Evolutionary conservation across 257 asterid genomes (phyloP).

Genomic region (Marsdenia floribunda): DNA sequence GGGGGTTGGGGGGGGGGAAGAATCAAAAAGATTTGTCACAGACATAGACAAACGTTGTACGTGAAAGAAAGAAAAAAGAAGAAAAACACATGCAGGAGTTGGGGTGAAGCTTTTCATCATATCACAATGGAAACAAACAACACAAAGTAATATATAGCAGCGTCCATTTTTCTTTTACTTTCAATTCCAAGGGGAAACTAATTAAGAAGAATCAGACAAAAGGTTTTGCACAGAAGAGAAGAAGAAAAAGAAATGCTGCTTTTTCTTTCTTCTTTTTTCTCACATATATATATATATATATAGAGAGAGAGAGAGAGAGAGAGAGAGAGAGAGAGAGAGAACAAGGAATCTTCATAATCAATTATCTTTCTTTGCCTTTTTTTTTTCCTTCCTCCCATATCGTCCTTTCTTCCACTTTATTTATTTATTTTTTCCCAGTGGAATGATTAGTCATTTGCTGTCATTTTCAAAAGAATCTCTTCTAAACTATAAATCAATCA

Average conservation of each 20-base stretch:
- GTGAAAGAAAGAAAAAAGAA: not conserved
- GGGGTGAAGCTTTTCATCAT: slow-evolving; percentile 13
- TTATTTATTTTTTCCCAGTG: slow-evolving; percentile 23
- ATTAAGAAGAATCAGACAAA: slow-evolving; percentile 24
- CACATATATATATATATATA: no score
- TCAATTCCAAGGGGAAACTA: not conserved
- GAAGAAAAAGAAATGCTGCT: slow-evolving; percentile 2
- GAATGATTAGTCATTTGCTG: slow-evolving; percentile 31
- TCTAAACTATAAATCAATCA: not conserved
- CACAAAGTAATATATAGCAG: not conserved
- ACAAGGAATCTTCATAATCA: slow-evolving; percentile 30
- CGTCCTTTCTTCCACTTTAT: slow-evolving; percentile 21
- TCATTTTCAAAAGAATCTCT: slow-evolving; percentile 19
- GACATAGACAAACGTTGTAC: slow-evolving; percentile 8
- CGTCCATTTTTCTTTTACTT: not conserved
- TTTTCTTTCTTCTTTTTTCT: not conserved
- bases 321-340: slow-evolving; percentile 1
- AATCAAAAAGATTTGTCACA: slow-evolving; percentile 12
- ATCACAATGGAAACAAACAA: slow-evolving; percentile 4
- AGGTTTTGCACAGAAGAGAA: slow-evolving; percentile 9
- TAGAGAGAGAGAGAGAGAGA: not conserved
- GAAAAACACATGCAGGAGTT: no score
- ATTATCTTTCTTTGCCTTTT: not conserved
- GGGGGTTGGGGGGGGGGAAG: not conserved
- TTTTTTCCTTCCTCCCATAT: slow-evolving; percentile 12